Conservation (phyloP, 306 rosid genomes). For the Dicorynia guianensis region DNA sequence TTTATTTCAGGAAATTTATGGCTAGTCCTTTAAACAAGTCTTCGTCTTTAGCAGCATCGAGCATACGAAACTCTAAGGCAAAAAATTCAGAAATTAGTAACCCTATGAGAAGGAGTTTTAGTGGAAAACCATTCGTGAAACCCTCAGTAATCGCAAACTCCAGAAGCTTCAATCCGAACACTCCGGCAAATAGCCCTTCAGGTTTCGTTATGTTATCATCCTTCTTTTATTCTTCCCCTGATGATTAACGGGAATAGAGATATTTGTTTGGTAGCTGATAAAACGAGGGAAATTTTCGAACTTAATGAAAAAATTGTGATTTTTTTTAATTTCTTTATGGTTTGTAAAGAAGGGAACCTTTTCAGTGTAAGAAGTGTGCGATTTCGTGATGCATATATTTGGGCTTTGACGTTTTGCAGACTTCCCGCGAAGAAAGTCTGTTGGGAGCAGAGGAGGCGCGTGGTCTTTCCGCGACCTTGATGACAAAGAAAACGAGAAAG, state of each 20-base stretch:
- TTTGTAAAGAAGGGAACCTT: no score
- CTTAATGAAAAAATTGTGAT: no score
- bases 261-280: conserved; percentile 46
- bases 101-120: conserved; percentile 73
- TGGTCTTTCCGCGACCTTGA: conserved; percentile 47
- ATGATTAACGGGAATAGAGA: neutral
- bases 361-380: neutral
- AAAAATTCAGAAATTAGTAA: conserved; percentile 69
- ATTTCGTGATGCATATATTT: neutral
- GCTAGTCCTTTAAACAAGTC: conserved; percentile 61
- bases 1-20: conserved; percentile 35
- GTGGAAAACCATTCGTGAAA: conserved; percentile 71
- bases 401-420: conserved; percentile 48
- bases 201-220: conserved; percentile 44
- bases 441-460: conserved; percentile 46
- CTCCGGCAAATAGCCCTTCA: conserved; percentile 76
- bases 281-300: neutral
- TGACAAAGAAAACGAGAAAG: conserved; percentile 84
- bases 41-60: conserved; percentile 29
- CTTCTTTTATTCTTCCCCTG: neutral
- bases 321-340: neutral
- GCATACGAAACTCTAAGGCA: conserved; percentile 45
- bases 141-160: conserved; percentile 59
- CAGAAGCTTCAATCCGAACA: conserved; percentile 55
- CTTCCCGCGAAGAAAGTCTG: conserved; percentile 54